Evolutionary conservation across 768 basidiomycete species (phyloP).

Genomic region (Suillus weaverae): DNA sequence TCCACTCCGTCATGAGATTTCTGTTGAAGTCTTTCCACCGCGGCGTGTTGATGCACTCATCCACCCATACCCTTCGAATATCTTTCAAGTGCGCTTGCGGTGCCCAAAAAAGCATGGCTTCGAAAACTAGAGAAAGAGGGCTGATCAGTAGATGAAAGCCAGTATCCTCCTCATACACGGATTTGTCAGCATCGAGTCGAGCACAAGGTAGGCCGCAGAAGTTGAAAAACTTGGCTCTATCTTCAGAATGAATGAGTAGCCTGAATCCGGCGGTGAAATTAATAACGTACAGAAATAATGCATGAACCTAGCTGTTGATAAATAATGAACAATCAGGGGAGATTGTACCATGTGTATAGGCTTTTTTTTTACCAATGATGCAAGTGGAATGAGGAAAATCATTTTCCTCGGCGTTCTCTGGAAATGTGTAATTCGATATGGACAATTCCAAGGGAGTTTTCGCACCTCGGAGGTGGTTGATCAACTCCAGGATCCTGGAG

Average conservation of each 20-base stretch:
- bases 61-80: conserved; percentile 8
- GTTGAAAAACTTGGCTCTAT: conserved; percentile 12
- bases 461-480: conserved; percentile 8
- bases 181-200: conserved; percentile 11
- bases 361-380: conserved; percentile 9
- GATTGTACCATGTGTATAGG: background rate
- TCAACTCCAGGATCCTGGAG: conserved; percentile 7
- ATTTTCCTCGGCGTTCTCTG: conserved; percentile 1
- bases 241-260: conserved; percentile 5
- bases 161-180: conserved; percentile 3
- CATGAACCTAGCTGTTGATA: conserved; percentile 3
- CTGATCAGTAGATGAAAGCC: conserved; percentile 1
- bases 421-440: background rate
- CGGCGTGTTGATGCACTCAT: conserved; percentile 27
- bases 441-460: background rate
- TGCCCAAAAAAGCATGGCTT: conserved; percentile 10
- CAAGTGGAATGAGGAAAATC: conserved; percentile 9
- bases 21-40: conserved; percentile 42
- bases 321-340: background rate
- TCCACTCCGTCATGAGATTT: conserved; percentile 47
- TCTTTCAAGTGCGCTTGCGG: conserved; percentile 3
- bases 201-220: conserved; percentile 10
- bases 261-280: background rate
- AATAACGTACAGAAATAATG: conserved; percentile 1
- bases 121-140: background rate